These are phyloP conservation scores for Populus ilicifolia DNA, from an alignment of 345 rosid species.

Conservation along the genomic window DNA sequence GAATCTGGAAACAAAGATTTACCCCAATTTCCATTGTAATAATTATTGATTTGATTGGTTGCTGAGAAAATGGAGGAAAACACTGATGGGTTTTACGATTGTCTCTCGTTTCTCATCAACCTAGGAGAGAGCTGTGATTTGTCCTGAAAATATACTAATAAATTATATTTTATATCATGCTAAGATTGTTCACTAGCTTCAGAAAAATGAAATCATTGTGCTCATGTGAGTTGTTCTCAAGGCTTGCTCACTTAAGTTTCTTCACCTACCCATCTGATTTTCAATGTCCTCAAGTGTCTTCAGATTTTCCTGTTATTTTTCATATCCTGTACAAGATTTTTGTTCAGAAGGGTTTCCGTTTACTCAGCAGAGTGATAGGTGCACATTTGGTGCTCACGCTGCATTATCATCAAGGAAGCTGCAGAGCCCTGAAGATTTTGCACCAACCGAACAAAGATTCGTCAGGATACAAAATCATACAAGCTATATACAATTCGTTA, in stretches of 20 bases:
- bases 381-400: background rate
- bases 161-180: too few relatives aligned
- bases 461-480: background rate
- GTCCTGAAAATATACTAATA: too few relatives aligned
- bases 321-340: background rate
- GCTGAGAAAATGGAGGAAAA: background rate
- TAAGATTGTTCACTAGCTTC: background rate
- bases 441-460: too few relatives aligned
- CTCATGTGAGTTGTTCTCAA: background rate
- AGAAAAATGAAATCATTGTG: background rate
- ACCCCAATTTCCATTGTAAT: slow-evolving; percentile 26
- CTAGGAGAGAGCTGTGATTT: too few relatives aligned
- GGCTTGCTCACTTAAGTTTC: background rate
- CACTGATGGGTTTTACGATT: background rate
- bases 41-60: background rate
- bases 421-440: too few relatives aligned
- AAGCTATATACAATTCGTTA: slow-evolving; percentile 2
- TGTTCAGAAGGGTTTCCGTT: background rate
- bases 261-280: background rate
- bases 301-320: background rate
- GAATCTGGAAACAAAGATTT: slow-evolving; percentile 20
- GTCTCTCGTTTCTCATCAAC: background rate
- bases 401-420: too few relatives aligned
- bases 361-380: too few relatives aligned
- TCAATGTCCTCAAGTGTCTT: background rate